These are phyloP conservation scores for Asterionellopsis glacialis DNA, from an alignment of 108 stramenopile genomes.

Conservation along the genomic window DNA sequence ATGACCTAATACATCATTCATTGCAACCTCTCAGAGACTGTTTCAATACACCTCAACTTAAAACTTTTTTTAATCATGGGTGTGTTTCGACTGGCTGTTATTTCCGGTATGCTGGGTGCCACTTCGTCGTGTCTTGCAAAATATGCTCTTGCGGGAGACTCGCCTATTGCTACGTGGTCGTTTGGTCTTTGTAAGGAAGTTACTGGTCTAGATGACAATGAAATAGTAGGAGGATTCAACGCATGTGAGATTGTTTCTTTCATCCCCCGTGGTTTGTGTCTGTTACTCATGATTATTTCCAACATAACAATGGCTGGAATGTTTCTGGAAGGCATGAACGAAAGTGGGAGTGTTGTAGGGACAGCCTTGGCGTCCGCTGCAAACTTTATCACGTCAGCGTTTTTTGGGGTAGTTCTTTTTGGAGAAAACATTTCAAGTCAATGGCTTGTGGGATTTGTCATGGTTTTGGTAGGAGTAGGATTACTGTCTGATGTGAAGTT, in stretches of 20 bases:
- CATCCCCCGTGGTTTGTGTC: slow-evolving; percentile 31
- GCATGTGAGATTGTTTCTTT: not conserved
- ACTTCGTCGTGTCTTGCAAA: slow-evolving; percentile 64
- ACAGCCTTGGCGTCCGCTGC: slow-evolving; percentile 67
- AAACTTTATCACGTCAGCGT: slow-evolving; percentile 48
- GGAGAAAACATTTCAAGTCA: slow-evolving; percentile 22
- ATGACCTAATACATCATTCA: too few species aligned
- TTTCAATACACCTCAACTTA: too few species aligned
- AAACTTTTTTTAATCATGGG: not conserved
- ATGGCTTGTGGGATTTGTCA: slow-evolving; percentile 42
- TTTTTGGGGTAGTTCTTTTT: slow-evolving; percentile 34
- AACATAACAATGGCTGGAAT: slow-evolving; percentile 68
- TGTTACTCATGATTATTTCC: slow-evolving; percentile 49
- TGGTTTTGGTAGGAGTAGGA: slow-evolving; percentile 32
- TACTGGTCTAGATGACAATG: not conserved
- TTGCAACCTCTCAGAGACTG: too few species aligned
- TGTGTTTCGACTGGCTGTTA: slow-evolving; percentile 26
- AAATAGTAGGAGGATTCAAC: not conserved
- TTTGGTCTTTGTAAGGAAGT: slow-evolving; percentile 14
- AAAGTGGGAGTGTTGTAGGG: slow-evolving; percentile 71
- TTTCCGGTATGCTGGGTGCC: slow-evolving; percentile 54
- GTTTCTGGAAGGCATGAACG: slow-evolving; percentile 75
- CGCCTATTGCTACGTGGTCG: slow-evolving; percentile 18
- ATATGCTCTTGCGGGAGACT: slow-evolving; percentile 40
- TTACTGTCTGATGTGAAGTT: slow-evolving; percentile 22